Evolutionary conservation across 1,284 basidiomycete species (phyloP).

Genomic region (Leccinum solheimii): DNA sequence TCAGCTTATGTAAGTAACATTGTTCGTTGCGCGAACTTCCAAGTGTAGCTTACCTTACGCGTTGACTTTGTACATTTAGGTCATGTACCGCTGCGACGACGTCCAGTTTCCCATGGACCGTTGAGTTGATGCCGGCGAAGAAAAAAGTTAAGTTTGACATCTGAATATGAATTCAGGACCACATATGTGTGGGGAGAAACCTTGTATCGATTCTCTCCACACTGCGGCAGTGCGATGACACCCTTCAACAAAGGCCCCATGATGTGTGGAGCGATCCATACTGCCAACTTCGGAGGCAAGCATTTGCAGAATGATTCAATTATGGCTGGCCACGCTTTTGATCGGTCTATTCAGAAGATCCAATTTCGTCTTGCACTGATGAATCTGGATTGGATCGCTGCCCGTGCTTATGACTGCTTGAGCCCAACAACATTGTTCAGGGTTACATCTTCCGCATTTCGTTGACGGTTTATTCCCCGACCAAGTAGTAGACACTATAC

Average conservation of each 20-base stretch:
- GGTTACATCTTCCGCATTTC: constrained; percentile 3
- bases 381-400: constrained; percentile 5
- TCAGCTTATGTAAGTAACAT: background rate
- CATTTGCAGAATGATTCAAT: background rate
- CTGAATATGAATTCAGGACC: background rate
- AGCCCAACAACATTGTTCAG: background rate
- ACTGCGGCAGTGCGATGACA: background rate
- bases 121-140: background rate
- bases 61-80: background rate
- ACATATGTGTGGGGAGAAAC: background rate
- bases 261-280: background rate
- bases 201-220: background rate
- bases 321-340: background rate
- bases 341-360: constrained; percentile 3
- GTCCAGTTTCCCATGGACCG: background rate
- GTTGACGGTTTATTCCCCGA: background rate
- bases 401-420: background rate
- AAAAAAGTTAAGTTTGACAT: background rate
- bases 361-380: constrained; percentile 10
- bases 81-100: background rate
- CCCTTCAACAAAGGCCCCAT: background rate
- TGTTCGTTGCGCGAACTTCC: background rate
- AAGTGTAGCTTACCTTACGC: too few species aligned
- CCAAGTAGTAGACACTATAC: background rate
- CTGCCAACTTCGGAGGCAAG: background rate